Base-by-base conservation (phyloP, 495 filamentous ascomycete species). In the Cercophora scortea region DNA sequence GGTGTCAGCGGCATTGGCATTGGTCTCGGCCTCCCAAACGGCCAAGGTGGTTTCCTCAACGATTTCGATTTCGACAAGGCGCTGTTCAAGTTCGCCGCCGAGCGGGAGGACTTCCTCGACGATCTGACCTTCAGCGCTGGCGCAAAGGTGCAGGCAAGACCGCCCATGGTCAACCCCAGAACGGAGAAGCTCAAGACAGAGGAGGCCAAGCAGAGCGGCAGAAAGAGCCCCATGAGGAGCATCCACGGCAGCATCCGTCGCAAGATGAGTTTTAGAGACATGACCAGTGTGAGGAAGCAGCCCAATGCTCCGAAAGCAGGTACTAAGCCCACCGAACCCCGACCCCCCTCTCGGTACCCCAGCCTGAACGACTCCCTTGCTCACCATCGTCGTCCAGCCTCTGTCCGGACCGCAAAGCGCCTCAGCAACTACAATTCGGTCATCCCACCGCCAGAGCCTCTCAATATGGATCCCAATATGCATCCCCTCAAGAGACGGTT, bases 361-460 rank as follows among this genome's bases (percentile, higher is more conserved):
- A 34, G 33, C 40, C 47, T 34, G 33, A 36, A 38, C 41, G 46
- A 19, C 45, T 46, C 50, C 45, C 55, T 59, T 48, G 48, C 56
- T 63, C 34, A 61, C 58, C 33, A 40, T 54, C 53, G 42, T 49
- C 57, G 54, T 52, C 11, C 64, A 94, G 90, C 90, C 63, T 98
- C 93, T 32, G 78, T 95, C 56, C 83, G 92, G 53, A 95, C 89
- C 2, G 86, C 91, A 19, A 90, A 84, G 73, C 77, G 93, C 59
- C 72, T 97, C 40, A 96, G 92, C 64, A 96, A 95, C 61, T 98
- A 98, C 66, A 97, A 98, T 64, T 96, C 93, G 1, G 93, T 98
- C 18, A 97, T 98, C 45, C 93, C 93, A 8, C 84, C 81, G 0
- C 93, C 93, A 8, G 87, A 96, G 66, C 93, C 92, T 19, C 78